Evolutionary conservation across 441 rosid species (phyloP).

Genomic region (Omphalea diandra): DNA sequence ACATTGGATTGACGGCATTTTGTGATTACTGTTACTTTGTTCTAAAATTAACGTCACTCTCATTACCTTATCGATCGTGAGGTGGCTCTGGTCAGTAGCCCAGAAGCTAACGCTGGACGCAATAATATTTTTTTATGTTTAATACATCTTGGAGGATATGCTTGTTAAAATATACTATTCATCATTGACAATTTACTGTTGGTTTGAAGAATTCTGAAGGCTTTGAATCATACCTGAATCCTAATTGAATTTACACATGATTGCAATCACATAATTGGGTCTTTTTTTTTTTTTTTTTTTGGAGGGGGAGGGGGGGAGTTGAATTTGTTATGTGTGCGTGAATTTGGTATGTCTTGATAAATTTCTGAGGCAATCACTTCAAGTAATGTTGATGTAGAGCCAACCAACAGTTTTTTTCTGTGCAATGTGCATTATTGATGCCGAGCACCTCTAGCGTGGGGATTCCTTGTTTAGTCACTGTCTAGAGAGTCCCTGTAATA

Average conservation of each 20-base stretch:
- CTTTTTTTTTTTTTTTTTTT: no score
- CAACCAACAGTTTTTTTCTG: background rate
- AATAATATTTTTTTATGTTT: background rate
- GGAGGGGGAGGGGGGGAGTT: no score
- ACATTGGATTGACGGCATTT: background rate
- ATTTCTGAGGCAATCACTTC: background rate
- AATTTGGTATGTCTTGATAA: no score
- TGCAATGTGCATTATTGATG: background rate
- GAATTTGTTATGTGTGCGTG: no score
- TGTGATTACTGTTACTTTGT: background rate
- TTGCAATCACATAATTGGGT: no score
- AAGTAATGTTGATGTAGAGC: no score
- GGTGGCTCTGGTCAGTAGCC: no score
- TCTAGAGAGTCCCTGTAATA: background rate
- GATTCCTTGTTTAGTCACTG: slow-evolving; percentile 2
- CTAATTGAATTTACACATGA: no score
- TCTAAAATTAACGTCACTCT: background rate
- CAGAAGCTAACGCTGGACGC: no score
- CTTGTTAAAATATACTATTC: background rate
- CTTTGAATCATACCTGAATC: no score
- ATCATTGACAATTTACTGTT: background rate
- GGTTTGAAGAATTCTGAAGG: background rate
- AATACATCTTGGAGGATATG: background rate
- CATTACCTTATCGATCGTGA: background rate
- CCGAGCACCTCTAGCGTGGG: background rate